These are phyloP conservation scores for Lepidium didymum DNA, from an alignment of 345 rosid species.

Conservation along the genomic window DNA sequence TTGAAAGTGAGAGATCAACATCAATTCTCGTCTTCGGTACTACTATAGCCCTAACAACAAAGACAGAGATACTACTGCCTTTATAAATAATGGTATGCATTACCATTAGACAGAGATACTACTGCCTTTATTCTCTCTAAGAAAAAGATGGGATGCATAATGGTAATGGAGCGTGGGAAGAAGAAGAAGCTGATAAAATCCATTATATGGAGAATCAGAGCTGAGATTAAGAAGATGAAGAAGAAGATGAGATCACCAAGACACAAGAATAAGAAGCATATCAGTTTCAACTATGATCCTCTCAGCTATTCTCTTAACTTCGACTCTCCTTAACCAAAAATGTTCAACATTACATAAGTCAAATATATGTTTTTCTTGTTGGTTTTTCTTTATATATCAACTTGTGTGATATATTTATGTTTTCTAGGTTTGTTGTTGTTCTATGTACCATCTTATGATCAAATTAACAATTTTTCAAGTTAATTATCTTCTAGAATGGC, in stretches of 20 bases:
- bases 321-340: constrained; percentile 37
- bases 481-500: neutral
- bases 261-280: constrained; percentile 32
- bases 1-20: constrained; percentile 20
- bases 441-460: neutral
- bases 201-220: constrained; percentile 44
- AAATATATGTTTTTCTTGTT: neutral
- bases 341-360: neutral
- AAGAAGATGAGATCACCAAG: constrained; percentile 20
- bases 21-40: constrained; percentile 2
- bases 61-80: constrained; percentile 16
- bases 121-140: neutral
- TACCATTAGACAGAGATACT: too few relatives aligned
- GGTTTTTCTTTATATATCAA: constrained; percentile 3
- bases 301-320: constrained; percentile 85
- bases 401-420: neutral
- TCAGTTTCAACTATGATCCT: constrained; percentile 62
- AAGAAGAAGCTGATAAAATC: constrained; percentile 42
- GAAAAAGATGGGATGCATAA: constrained; percentile 7
- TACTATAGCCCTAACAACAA: constrained; percentile 7
- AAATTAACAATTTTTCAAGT: neutral
- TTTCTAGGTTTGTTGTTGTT: neutral
- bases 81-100: too few relatives aligned
- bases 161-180: constrained; percentile 34
- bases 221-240: constrained; percentile 42